These are phyloP conservation scores for Coemansia sp. DNA, from an alignment of 192 early-diverging fungal genomes.

Conservation along the genomic window DNA sequence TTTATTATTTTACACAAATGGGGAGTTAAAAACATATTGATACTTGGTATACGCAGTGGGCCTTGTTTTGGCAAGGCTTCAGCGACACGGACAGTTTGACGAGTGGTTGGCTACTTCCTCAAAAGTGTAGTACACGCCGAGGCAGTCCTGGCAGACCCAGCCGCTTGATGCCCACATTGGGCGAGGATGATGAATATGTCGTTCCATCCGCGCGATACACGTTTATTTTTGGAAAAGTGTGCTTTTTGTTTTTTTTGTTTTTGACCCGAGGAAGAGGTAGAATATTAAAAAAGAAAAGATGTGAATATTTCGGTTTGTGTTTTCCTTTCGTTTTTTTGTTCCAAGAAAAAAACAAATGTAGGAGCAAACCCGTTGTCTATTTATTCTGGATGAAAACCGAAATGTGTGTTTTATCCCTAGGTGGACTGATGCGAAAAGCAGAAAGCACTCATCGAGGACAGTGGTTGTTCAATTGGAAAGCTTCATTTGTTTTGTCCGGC, in stretches of 20 bases:
- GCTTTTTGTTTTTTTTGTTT: not conserved
- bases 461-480: not conserved
- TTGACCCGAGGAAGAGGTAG: not conserved
- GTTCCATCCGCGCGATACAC: not conserved
- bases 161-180: constrained; percentile 11
- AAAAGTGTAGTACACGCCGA: constrained; percentile 40
- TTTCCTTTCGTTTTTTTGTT: not conserved
- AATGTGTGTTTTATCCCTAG: no score
- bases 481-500: not conserved
- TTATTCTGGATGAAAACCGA: no score
- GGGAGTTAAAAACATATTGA: not conserved
- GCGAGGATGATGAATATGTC: not conserved
- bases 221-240: not conserved
- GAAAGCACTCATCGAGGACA: not conserved
- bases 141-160: constrained; percentile 45
- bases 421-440: not conserved
- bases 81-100: constrained; percentile 26
- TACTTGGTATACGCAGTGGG: not conserved
- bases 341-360: not conserved
- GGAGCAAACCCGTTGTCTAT: not conserved
- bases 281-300: not conserved
- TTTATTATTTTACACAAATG: not conserved
- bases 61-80: not conserved
- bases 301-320: not conserved
- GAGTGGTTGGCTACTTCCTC: constrained; percentile 45